Evolutionary conservation across 2,329 filamentous ascomycete species (phyloP), one percentile per base, ranked within the genome.

Genomic region (Juglanconis sp.): DNA sequence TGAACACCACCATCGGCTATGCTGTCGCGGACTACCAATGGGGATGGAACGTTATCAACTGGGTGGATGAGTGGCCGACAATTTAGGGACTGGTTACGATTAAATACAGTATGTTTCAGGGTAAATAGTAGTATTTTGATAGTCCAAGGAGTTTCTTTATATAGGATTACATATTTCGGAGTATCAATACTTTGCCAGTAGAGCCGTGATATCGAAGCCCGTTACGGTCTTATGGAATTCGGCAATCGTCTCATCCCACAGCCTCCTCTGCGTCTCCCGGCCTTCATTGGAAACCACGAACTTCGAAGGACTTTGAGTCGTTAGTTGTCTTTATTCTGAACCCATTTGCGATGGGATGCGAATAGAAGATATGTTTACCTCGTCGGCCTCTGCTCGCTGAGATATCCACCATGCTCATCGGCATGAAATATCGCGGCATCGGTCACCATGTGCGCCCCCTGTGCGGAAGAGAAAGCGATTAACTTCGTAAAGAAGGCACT

Each of bases 31-130:
- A 77, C 40, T 77, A 78, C 51, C 67, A 73, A 36, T 80, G 81
- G 67, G 78, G 79, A 7, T 80, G 77, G 76, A 81, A 81, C 62
- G 64, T 60, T 4, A 68, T 81, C 47, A 70, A 70, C 42, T 81
- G 58, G 58, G 54, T 46, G 7, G 47, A 58, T 0, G 71, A 75
- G 5, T 63, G 61, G 58, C 61, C 58, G 15, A 63, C 57, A 2
- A 51, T 63, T 17, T 60, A 38, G 63, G 76, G 17, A 38, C 4
- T 42, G 38, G 11, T 10, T 42, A 15, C 6, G 4, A 13, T 42
- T 42, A 38, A 38, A 7, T 38, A 1, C 24, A 24, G 24, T 24
- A 24, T 24, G 24, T 24, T 24, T 2, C 2, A 24, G 24, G 24
- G 24, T 24, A 24, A 24, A 24, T 24, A 24, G 24, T 24, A 2